These are phyloP conservation scores for Thelonectria discophora DNA, from an alignment of 2,329 filamentous ascomycete species.

Conservation along the genomic window DNA sequence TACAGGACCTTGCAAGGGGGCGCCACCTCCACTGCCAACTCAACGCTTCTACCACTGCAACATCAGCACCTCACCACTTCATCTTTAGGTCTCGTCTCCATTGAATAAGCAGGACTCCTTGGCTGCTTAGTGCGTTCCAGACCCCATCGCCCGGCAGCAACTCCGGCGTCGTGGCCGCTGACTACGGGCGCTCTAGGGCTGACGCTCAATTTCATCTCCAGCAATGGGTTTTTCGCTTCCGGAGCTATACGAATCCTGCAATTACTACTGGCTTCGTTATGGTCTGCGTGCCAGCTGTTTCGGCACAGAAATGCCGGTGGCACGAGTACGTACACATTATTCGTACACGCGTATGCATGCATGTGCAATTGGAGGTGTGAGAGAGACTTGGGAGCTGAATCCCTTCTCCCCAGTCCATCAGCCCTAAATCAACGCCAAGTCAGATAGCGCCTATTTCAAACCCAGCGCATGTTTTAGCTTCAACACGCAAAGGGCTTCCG, in stretches of 20 bases:
- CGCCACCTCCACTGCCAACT: background rate
- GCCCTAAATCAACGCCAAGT: too few relatives aligned
- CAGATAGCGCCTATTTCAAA: too few relatives aligned
- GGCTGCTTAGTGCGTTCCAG: background rate
- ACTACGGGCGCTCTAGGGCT: background rate
- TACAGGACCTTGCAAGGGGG: background rate
- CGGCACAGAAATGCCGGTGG: background rate
- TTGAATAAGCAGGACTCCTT: background rate
- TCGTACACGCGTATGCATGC: too few relatives aligned
- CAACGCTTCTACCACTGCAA: background rate
- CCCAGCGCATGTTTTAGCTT: too few relatives aligned
- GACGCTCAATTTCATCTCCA: background rate
- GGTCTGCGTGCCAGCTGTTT: background rate
- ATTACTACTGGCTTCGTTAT: background rate
- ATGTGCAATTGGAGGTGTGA: too few relatives aligned
- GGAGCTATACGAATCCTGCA: background rate
- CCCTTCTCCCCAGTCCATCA: too few relatives aligned
- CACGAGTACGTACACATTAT: background rate
- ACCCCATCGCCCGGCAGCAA: background rate
- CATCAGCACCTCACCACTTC: background rate
- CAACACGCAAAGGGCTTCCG: too few relatives aligned
- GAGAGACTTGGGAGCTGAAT: too few relatives aligned
- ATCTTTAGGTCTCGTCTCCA: background rate
- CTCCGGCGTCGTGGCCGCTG: background rate
- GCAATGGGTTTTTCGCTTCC: background rate